These are phyloP conservation scores for Colletotrichum endophyticum DNA, from an alignment of 2,329 filamentous ascomycete genomes.

Conservation along the genomic window DNA sequence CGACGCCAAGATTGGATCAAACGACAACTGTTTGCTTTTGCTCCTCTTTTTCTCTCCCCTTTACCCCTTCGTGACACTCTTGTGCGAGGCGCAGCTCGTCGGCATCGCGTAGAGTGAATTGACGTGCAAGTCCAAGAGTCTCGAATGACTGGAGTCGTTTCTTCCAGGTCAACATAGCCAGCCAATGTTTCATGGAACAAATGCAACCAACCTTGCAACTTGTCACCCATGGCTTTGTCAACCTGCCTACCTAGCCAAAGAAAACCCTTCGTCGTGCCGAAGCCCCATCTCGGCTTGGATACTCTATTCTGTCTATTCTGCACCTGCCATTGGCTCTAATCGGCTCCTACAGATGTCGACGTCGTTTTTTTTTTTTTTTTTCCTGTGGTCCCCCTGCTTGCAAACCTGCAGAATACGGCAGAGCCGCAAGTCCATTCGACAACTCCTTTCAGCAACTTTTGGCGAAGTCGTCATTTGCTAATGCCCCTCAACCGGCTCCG, in stretches of 20 bases:
- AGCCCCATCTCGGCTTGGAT: neutral
- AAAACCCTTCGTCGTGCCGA: neutral
- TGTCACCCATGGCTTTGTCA: too few relatives aligned
- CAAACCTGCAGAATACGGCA: neutral
- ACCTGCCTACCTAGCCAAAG: neutral
- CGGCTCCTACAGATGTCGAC: neutral
- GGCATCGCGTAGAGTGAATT: neutral
- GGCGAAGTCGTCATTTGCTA: neutral
- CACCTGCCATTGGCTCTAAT: neutral
- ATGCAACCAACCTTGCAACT: neutral
- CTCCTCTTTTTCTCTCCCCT: neutral
- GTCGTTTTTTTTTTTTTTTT: neutral
- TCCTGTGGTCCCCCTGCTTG: neutral
- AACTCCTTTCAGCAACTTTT: neutral
- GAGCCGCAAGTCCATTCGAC: neutral
- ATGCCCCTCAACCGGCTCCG: neutral
- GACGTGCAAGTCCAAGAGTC: neutral
- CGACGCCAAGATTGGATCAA: conserved; percentile 17
- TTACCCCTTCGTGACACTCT: neutral
- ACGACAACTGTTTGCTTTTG: conserved; percentile 10
- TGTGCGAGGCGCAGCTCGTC: neutral
- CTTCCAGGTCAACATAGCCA: neutral
- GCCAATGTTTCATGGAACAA: neutral
- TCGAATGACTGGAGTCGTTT: neutral
- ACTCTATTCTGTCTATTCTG: neutral